phyloP scores from a whole-genome alignment of 176 grass and related monocot genomes.

The Phyllostachys edulis region DNA sequence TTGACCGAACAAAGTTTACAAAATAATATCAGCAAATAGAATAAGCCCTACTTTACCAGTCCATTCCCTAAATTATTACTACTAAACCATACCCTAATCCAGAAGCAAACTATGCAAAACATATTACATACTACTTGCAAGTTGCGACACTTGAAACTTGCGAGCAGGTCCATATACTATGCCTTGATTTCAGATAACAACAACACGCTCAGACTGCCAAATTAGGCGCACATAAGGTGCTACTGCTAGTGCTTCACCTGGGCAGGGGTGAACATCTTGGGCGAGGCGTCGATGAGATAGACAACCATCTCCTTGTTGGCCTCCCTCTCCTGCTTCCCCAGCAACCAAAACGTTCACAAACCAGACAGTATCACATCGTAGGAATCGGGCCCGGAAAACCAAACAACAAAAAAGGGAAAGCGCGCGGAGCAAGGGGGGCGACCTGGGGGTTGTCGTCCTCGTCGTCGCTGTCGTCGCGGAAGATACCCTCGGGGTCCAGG shows the following conservation, averaged over 20 bases:
- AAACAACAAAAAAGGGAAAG: not conserved
- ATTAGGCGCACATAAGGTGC: not conserved
- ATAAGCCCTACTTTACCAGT: not conserved
- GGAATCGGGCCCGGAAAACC: conserved; percentile 10
- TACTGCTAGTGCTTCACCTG: conserved; percentile 33
- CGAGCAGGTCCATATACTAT: not conserved
- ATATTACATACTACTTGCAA: not conserved
- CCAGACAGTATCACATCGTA: not conserved
- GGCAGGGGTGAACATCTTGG: conserved; percentile 76
- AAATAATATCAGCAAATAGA: not conserved
- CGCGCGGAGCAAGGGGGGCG: not conserved
- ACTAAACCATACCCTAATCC: not conserved
- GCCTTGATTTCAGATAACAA: not conserved
- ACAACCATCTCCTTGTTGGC: conserved; percentile 80
- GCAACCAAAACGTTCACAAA: conserved; percentile 5
- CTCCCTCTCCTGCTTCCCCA: conserved; percentile 71
- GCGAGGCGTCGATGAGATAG: conserved; percentile 92
- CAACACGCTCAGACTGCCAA: not conserved
- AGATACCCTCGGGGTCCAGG: conserved; percentile 90
- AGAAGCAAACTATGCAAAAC: not conserved
- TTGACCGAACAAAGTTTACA: not conserved
- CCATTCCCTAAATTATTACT: not conserved
- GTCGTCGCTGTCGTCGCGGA: conserved; percentile 87
- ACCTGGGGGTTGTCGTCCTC: conserved; percentile 65
- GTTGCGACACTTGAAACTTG: not conserved